Base-by-base conservation (phyloP, 2,329 filamentous ascomycete genomes). In the Fonsecaea multimorphosa region DNA sequence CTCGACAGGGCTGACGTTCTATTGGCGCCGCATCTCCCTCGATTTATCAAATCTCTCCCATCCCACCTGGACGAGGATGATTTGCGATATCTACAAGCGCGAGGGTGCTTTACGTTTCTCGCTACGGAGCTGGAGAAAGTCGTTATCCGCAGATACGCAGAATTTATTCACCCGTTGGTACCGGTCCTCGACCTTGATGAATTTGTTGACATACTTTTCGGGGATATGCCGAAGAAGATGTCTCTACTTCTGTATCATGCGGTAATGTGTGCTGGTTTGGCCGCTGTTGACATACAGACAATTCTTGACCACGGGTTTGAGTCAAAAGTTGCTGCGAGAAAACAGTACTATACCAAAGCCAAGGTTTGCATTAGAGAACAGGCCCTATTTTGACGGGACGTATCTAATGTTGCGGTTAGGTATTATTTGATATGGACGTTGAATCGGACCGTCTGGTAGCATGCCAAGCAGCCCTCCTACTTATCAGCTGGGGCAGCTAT, bases 231-330 rank as follows among this genome's bases (percentile, higher is more conserved):
- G 19, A 22, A 54, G 16, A 54, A 36, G 32, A 46, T 64, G 7
- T 55, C 62, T 46, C 19, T 60, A 8, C 31, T 64, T 14, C 44
- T 64, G 6, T 64, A 64, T 46, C 56, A 64, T 46, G 49, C 62
- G 1, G 34, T 64, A 6, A 52, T 64, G 19, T 51, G 62, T 27
- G 62, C 62, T 14, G 62, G 62, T 32, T 32, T 64, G n/a, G 62
- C 62, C 29, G 56, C 56, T 16, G 62, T 64, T 9, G 62, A 64
- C 11, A n/a, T 59, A 14, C 24, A 53, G n/a, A 54, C 46, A 19
- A 58, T 64, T 27, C 29, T 32, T 14, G 24, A 60, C 19, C 53
- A 64, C 31, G 62, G 62, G 24, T 64, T 53, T 24, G 56, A 53
- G 6, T 59, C 55, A 8, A 64, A 64, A 40, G 22, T 46, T 19